Percentiles rank a stretch among this genome's conserved stretches.
phyloP scores from a whole-genome alignment of 2,329 filamentous ascomycete species.

The Diaporthe humulicola region DNA sequence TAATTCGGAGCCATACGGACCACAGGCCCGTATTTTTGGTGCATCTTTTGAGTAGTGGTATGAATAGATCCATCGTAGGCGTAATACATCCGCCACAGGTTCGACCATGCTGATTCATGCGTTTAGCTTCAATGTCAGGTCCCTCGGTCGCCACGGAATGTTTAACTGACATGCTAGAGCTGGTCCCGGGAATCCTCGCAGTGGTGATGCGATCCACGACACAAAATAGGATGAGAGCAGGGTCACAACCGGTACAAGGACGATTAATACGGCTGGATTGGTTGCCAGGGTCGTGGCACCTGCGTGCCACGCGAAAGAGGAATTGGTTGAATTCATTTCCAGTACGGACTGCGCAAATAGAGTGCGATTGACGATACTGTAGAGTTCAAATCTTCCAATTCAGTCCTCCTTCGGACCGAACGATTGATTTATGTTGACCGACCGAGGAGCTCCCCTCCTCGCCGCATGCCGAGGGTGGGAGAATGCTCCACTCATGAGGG shows the following conservation, averaged over 20 bases:
- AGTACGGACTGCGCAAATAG: too few species aligned
- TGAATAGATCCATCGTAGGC: slow-evolving; percentile 18
- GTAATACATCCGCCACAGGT: slow-evolving; percentile 20
- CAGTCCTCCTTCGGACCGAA: not conserved
- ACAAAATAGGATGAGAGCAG: slow-evolving; percentile 10
- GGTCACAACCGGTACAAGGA: slow-evolving; percentile 17
- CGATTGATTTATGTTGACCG: slow-evolving; percentile 6
- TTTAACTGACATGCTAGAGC: slow-evolving; percentile 23
- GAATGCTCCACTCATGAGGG: slow-evolving; percentile 1
- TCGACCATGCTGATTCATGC: slow-evolving; percentile 3
- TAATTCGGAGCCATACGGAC: slow-evolving; percentile 23
- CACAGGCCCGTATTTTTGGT: slow-evolving; percentile 24
- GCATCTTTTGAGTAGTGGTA: not conserved
- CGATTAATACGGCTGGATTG: not conserved
- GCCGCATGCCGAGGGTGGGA: not conserved
- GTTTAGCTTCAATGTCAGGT: not conserved
- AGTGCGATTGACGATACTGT: too few species aligned
- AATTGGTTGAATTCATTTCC: not conserved
- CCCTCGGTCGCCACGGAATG: not conserved
- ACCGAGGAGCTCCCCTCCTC: not conserved
- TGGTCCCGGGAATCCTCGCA: slow-evolving; percentile 28
- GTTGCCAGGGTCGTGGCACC: not conserved
- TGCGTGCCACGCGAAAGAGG: not conserved
- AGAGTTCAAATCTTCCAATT: not conserved
- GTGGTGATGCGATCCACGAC: slow-evolving; percentile 4